Conservation (phyloP, 306 rosid genomes). For the Adenanthera pavonina region DNA sequence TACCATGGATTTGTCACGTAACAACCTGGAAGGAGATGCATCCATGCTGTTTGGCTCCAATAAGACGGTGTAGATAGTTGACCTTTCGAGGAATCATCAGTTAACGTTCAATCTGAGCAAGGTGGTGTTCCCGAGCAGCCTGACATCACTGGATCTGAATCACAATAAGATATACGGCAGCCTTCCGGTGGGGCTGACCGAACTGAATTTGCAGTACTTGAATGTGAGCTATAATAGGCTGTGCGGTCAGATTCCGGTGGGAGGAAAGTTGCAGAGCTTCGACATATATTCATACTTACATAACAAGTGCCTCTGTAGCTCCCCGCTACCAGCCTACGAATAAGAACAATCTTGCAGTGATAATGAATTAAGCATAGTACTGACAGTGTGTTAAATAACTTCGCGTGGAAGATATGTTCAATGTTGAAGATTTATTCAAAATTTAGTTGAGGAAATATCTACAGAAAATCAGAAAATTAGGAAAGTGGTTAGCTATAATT, state of each 20-base stretch:
- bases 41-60: conserved; percentile 52
- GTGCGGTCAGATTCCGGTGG: conserved; percentile 69
- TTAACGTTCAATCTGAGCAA: conserved; percentile 52
- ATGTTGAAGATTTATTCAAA: too few species aligned
- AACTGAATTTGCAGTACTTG: conserved; percentile 48
- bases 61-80: conserved; percentile 39
- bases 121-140: conserved; percentile 43
- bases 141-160: conserved; percentile 57
- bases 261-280: conserved; percentile 61
- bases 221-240: conserved; percentile 74
- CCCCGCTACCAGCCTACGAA: conserved; percentile 60
- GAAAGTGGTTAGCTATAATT: too few species aligned
- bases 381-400: too few species aligned
- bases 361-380: neutral
- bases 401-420: too few species aligned
- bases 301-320: conserved; percentile 71
- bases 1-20: conserved; percentile 53
- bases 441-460: too few species aligned
- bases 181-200: conserved; percentile 48
- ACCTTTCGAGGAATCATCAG: conserved; percentile 66
- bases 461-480: too few species aligned
- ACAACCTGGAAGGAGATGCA: conserved; percentile 69
- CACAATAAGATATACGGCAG: conserved; percentile 62
- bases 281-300: conserved; percentile 53
- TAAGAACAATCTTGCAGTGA: neutral